A percentile compares a stretch with the other conserved stretches of the same genome.
Evolutionary conservation across 352 stramenopile genomes (phyloP).

Genomic region (Blastocystis sp.): DNA sequence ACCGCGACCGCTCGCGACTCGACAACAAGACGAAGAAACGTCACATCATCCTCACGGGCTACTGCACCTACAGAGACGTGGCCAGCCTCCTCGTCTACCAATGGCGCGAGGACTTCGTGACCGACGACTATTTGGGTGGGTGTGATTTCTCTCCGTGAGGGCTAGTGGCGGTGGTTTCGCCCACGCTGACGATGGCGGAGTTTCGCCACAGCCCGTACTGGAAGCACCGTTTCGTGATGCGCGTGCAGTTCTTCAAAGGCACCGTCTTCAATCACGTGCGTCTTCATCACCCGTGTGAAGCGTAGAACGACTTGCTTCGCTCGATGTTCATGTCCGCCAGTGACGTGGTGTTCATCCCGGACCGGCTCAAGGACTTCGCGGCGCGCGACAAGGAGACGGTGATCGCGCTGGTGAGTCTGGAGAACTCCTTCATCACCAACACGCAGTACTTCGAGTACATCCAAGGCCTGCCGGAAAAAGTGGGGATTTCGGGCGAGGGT

Average conservation of each 20-base stretch:
- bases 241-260: constrained; percentile 57
- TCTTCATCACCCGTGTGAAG: background rate
- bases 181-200: constrained; percentile 32
- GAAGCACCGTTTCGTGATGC: constrained; percentile 65
- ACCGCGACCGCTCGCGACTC: constrained; percentile 1
- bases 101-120: constrained; percentile 57
- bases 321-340: constrained; percentile 57
- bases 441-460: constrained; percentile 40
- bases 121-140: constrained; percentile 48
- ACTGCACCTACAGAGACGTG: constrained; percentile 48
- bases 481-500: background rate
- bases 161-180: constrained; percentile 45
- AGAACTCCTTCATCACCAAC: constrained; percentile 59
- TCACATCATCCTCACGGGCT: constrained; percentile 35
- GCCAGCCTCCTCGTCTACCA: constrained; percentile 24
- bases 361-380: constrained; percentile 24
- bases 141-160: background rate
- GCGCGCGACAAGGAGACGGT: constrained; percentile 45
- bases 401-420: constrained; percentile 39
- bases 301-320: constrained; percentile 52
- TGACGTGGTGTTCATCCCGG: constrained; percentile 50
- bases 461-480: constrained; percentile 7
- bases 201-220: constrained; percentile 46
- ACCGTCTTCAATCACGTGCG: constrained; percentile 58
- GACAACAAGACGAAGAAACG: constrained; percentile 50